Conservation (phyloP, 2,329 filamentous ascomycete genomes). For the Rhinocladiella similis region DNA sequence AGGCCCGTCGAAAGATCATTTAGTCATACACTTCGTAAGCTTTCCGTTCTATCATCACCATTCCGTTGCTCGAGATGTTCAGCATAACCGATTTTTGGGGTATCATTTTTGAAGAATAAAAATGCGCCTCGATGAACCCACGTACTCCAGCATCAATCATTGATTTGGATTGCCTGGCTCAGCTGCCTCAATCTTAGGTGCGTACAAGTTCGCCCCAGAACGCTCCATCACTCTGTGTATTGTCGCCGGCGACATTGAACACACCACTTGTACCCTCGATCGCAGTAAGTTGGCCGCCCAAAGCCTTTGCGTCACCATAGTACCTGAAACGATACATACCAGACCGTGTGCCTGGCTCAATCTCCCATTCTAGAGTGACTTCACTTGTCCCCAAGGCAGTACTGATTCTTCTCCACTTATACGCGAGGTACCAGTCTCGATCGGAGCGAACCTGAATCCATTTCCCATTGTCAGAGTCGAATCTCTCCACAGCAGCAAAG, state of each 20-base stretch:
- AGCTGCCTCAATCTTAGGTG: background rate
- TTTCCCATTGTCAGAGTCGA: slow-evolving; percentile 41
- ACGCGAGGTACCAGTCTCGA: slow-evolving; percentile 80
- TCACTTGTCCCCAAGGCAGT: slow-evolving; percentile 72
- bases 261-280: slow-evolving; percentile 68
- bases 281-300: slow-evolving; percentile 59
- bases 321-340: slow-evolving; percentile 81
- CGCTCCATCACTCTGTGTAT: background rate
- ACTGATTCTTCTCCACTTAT: slow-evolving; percentile 73
- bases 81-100: background rate
- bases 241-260: slow-evolving; percentile 37
- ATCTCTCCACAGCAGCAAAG: slow-evolving; percentile 72
- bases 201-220: slow-evolving; percentile 19
- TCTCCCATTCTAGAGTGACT: slow-evolving; percentile 79
- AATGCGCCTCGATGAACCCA: too few relatives aligned
- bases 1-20: background rate
- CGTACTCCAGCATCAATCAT: too few relatives aligned
- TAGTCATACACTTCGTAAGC: background rate
- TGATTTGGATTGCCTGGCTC: too few relatives aligned
- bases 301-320: slow-evolving; percentile 76
- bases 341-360: slow-evolving; percentile 49
- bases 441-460: slow-evolving; percentile 74
- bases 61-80: background rate
- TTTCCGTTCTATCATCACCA: background rate
- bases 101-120: background rate